Percentiles rank a stretch among this genome's conserved stretches.
Evolutionary conservation across 2,329 filamentous ascomycete genomes (phyloP).

Genomic region (Aspergillus sergii): DNA sequence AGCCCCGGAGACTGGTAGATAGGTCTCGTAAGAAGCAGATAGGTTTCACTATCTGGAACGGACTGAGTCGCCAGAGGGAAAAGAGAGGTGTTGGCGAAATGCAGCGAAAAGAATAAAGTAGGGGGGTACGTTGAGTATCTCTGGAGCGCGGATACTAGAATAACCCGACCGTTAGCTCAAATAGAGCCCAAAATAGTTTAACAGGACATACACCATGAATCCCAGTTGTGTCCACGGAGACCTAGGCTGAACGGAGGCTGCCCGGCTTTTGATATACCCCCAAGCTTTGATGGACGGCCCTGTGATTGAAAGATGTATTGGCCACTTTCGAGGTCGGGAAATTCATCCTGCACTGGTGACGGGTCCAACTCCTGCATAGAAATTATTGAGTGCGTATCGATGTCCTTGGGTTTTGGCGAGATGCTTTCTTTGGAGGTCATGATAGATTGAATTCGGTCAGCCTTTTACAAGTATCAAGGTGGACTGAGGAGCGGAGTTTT

Average conservation of each 20-base stretch:
- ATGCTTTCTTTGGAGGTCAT: conserved; percentile 17
- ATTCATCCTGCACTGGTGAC: conserved; percentile 69
- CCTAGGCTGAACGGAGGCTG: conserved; percentile 43
- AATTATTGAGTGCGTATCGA: conserved; percentile 53
- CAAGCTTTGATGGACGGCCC: conserved; percentile 12
- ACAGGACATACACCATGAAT: conserved; percentile 69
- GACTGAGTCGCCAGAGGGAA: conserved; percentile 75
- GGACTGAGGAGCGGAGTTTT: not conserved
- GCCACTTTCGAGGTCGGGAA: conserved; percentile 52
- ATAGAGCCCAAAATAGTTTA: not conserved
- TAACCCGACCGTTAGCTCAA: not conserved
- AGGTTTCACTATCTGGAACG: conserved; percentile 75
- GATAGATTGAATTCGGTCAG: not conserved
- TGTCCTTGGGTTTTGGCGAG: conserved; percentile 28
- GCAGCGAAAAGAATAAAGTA: conserved; percentile 72
- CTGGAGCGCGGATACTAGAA: conserved; percentile 72
- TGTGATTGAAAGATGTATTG: conserved; percentile 44
- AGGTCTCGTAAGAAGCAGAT: conserved; percentile 86
- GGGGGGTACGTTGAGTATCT: conserved; percentile 88
- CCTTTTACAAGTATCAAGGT: not conserved
- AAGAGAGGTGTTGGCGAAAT: conserved; percentile 79
- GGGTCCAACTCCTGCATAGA: conserved; percentile 80
- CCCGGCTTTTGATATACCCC: not conserved
- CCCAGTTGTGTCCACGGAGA: conserved; percentile 69
- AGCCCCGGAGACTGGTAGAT: conserved; percentile 83